Evolutionary conservation across 1,284 basidiomycete genomes (phyloP).

Genomic region (Trichosporon coremiiforme): DNA sequence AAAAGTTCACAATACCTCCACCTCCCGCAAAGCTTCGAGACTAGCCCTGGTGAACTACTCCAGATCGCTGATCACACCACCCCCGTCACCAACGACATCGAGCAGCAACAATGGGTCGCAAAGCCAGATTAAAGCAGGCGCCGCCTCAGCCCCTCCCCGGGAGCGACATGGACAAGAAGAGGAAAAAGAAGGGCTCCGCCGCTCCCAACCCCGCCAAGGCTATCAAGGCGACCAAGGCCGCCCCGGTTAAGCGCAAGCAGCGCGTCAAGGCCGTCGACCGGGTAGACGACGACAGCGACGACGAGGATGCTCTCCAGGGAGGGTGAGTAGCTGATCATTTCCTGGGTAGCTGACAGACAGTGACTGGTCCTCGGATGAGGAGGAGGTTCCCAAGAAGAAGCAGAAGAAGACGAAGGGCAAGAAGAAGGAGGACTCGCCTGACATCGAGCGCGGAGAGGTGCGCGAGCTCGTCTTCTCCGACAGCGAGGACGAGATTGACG

Average conservation of each 20-base stretch:
- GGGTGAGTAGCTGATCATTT: conserved; percentile 38
- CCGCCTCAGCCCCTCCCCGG: conserved; percentile 66
- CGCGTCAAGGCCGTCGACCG: conserved; percentile 47
- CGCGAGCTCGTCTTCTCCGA: conserved; percentile 67
- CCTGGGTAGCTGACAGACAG: conserved; percentile 28
- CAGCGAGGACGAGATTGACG: conserved; percentile 64
- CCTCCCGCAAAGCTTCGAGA: conserved; percentile 2
- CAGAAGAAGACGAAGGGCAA: conserved; percentile 58
- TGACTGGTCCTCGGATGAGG: conserved; percentile 58
- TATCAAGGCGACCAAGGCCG: conserved; percentile 30
- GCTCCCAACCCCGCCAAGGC: conserved; percentile 39
- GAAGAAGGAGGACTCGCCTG: conserved; percentile 40
- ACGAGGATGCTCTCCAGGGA: conserved; percentile 49
- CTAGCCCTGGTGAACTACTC: neutral
- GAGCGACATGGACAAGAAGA: conserved; percentile 40
- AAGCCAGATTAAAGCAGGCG: conserved; percentile 86
- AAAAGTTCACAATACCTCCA: conserved; percentile 7
- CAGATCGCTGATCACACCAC: neutral
- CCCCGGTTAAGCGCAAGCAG: conserved; percentile 34
- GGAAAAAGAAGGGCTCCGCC: conserved; percentile 44
- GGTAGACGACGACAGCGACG: conserved; percentile 50
- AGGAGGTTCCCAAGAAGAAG: conserved; percentile 61
- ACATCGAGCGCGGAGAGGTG: conserved; percentile 51
- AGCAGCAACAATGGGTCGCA: conserved; percentile 67
- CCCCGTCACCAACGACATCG: conserved; percentile 1